Conservation (phyloP, 108 stramenopile species). For the Schizochytrium sp. region DNA sequence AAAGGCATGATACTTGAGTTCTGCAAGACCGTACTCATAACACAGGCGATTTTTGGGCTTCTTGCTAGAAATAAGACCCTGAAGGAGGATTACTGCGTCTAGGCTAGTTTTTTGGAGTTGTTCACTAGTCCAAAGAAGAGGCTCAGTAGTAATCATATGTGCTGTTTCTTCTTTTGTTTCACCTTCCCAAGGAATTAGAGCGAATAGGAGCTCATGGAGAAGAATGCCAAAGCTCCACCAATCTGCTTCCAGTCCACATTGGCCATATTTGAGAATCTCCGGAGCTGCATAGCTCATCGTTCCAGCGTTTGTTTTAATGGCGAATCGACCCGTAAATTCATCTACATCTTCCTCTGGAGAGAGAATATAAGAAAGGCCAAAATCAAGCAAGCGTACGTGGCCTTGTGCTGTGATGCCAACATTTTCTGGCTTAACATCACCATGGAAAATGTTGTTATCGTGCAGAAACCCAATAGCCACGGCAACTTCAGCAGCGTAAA, state of each 20-base stretch:
- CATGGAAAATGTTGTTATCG: neutral
- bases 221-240: slow-evolving; percentile 54
- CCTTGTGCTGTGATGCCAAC: slow-evolving; percentile 34
- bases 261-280: neutral
- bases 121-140: neutral
- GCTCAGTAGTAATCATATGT: neutral
- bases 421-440: slow-evolving; percentile 48
- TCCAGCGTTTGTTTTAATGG: neutral
- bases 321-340: neutral
- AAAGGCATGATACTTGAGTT: neutral
- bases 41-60: neutral
- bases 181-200: neutral
- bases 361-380: slow-evolving; percentile 5
- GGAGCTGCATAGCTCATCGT: slow-evolving; percentile 10
- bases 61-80: neutral
- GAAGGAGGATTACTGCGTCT: neutral
- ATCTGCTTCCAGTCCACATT: slow-evolving; percentile 12
- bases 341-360: neutral
- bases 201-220: slow-evolving; percentile 1
- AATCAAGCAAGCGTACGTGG: slow-evolving; percentile 32
- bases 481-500: slow-evolving; percentile 34
- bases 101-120: neutral
- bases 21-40: neutral
- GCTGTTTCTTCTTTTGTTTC: slow-evolving; percentile 20
- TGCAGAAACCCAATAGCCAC: neutral